Base-by-base conservation (phyloP, 2,329 filamentous ascomycete genomes). In the Phaeosphaeriaceae sp. region DNA sequence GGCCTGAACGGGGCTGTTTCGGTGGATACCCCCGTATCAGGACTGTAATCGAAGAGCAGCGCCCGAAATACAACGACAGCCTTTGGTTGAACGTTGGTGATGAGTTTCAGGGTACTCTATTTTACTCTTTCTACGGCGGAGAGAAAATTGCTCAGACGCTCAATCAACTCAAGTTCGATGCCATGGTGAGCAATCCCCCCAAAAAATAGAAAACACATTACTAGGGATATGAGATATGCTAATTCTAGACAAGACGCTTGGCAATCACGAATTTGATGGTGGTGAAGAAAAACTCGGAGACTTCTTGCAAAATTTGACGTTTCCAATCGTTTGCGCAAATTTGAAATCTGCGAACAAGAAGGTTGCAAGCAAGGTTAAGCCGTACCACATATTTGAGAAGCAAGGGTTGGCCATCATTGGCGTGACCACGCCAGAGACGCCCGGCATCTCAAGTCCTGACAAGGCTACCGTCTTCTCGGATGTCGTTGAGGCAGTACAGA, bases 51-150 rank as follows among this genome's bases (percentile, higher is more conserved):
- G 79, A 86, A 44, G 76, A 81, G 60, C 78, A 83, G 20, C 79
- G 84, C 23, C 78, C 81, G 4, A 76, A 77, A 23, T 77, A 85
- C 61, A 79, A 82, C n/a, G 82, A 87, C 63, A 83, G 82, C 46
- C 74, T 88, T 13, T 82, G 83, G 73, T 74, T 88, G 37, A 86
- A 88, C 47, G 83, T 81, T 2, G 86, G 86, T n/a, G 86, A 88
- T 58, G 86, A 88, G 65, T 88, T 88, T 65, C 83, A 87, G 60
- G 85, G 86, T 45, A 88, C 86, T 0, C 76, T 87, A 6, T 88
- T 87, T 75, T 88, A 86, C 73, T 80, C 80, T 3, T 87, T 81
- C 68, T 88, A 88, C 61, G 81, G 81, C 13, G 83, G 84, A 18
- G 83, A 87, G 74, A 88, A 88, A 77, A 88, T 88, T 54, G 83